Base-by-base conservation (phyloP, 2,329 filamentous ascomycete genomes). In the Botrytis aclada region DNA sequence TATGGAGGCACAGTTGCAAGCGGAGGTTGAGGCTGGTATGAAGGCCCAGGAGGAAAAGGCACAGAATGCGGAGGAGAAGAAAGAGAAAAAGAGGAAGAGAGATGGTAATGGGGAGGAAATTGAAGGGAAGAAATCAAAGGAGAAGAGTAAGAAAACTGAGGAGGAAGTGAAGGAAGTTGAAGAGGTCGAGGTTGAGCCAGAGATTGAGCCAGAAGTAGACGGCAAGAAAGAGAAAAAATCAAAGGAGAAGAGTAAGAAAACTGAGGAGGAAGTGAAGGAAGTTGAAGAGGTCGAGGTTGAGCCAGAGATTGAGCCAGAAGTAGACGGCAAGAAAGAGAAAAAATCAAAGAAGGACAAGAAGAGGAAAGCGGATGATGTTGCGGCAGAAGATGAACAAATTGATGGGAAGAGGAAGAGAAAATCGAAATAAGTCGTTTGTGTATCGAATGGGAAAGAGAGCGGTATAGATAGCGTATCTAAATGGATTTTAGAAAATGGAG, bases 1-100 rank as follows among this genome's bases (percentile, higher is more conserved):
- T 29, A 69, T 78, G 6, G 75, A 78, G 70, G 73, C 73, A 4
- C 71, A 74, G 29, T 66, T 78, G 25, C 75, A 77, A 58, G 77
- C 77, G 3, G 77, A 78, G 56, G 72, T 78, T 61, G 75, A 74
- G 37, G 75, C 72, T n/a, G 74, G 72, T 4, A 73, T 72, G 32
- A 75, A 72, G 45, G 74, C 63, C 25, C 69, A 76, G 67, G 69
- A 75, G 29, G 73, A 75, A 29, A 72, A 70, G 67, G 67, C 54
- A n/a, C 62, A 41, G 58, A 62, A 22, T 74, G 67, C 64, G 72
- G 29, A 77, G 70, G 63, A 70, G 74, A 37, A 75, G 67, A 62
- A 65, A 25, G 73, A 74, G 62, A 77, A 75, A 63, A 73, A 75
- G 70, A 72, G 74, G 41, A 71, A 72, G 63, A 74, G 74, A 34